A percentile compares a stretch with the other conserved stretches of the same genome.
Evolutionary conservation across 2,329 filamentous ascomycete genomes (phyloP).

Genomic region (Paecilomyces fulvus): DNA sequence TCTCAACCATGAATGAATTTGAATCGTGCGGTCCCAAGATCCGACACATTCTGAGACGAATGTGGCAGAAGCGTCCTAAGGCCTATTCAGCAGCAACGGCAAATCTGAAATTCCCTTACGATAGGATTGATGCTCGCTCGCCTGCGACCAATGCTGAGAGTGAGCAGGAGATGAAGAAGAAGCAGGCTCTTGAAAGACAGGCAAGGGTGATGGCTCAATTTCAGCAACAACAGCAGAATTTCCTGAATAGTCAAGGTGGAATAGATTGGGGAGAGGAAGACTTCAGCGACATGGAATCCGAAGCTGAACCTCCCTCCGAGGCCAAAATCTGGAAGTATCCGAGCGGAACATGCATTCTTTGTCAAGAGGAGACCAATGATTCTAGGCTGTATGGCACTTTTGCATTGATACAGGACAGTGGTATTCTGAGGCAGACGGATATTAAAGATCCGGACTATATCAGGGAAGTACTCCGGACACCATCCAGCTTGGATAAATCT

Average conservation of each 20-base stretch:
- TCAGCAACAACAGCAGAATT: slow-evolving; percentile 93
- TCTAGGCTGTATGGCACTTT: slow-evolving; percentile 86
- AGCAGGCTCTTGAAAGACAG: slow-evolving; percentile 79
- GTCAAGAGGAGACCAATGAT: slow-evolving; percentile 92
- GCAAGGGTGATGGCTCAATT: slow-evolving; percentile 96
- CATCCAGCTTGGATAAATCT: slow-evolving; percentile 72
- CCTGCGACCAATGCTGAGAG: slow-evolving; percentile 58
- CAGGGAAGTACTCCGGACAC: slow-evolving; percentile 69
- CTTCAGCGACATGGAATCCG: slow-evolving; percentile 54
- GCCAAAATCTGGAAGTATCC: slow-evolving; percentile 85
- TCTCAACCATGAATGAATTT: slow-evolving; percentile 61
- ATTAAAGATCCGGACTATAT: slow-evolving; percentile 74
- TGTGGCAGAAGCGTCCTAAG: slow-evolving; percentile 72
- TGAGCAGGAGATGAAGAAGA: slow-evolving; percentile 72
- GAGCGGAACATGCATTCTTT: slow-evolving; percentile 85
- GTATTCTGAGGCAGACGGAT: slow-evolving; percentile 78
- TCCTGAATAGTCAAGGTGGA: slow-evolving; percentile 78
- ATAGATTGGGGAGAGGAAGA: slow-evolving; percentile 86
- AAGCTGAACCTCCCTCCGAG: slow-evolving; percentile 46
- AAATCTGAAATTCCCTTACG: slow-evolving; percentile 54
- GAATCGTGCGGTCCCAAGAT: slow-evolving; percentile 80
- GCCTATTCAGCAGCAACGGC: slow-evolving; percentile 62
- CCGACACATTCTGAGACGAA: slow-evolving; percentile 68
- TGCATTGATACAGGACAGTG: slow-evolving; percentile 77
- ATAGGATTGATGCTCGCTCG: slow-evolving; percentile 72